phyloP scores from a whole-genome alignment of 768 basidiomycete genomes.

The Chalciporus piperatus region DNA sequence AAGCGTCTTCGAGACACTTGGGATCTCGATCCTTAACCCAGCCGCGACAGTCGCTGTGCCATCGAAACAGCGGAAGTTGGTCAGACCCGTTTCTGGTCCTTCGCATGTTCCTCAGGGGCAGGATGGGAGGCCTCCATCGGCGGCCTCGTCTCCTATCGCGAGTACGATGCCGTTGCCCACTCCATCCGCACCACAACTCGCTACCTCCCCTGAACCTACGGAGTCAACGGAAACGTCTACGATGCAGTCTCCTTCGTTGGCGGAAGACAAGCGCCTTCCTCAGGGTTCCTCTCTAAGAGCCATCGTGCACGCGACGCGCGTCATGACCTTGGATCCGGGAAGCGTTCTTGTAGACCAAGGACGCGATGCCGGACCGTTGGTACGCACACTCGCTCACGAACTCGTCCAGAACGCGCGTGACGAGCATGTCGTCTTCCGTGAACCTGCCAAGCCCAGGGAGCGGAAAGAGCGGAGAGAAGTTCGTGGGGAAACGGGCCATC shows the following conservation, averaged over 20 bases:
- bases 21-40: conserved; percentile 65
- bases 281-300: conserved; percentile 74
- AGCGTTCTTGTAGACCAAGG: conserved; percentile 76
- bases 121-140: conserved; percentile 11
- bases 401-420: conserved; percentile 70
- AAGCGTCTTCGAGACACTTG: conserved; percentile 71
- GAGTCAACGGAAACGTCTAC: conserved; percentile 30
- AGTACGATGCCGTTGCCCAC: conserved; percentile 15
- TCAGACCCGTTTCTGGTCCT: conserved; percentile 27
- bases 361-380: conserved; percentile 55
- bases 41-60: conserved; percentile 27
- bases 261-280: conserved; percentile 29
- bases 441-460: conserved; percentile 42
- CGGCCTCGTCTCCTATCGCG: conserved; percentile 19
- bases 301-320: conserved; percentile 77
- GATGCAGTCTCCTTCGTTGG: conserved; percentile 23
- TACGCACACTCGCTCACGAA: conserved; percentile 61
- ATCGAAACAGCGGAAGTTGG: conserved; percentile 20
- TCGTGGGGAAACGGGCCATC: conserved; percentile 26
- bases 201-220: conserved; percentile 18
- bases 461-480: conserved; percentile 37
- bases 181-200: conserved; percentile 28
- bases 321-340: conserved; percentile 78
- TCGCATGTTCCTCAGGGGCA: conserved; percentile 10
- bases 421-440: conserved; percentile 46